Base-by-base conservation (phyloP, 225 moss, liverwort and hornwort species). In the Polytrichum formosum region DNA sequence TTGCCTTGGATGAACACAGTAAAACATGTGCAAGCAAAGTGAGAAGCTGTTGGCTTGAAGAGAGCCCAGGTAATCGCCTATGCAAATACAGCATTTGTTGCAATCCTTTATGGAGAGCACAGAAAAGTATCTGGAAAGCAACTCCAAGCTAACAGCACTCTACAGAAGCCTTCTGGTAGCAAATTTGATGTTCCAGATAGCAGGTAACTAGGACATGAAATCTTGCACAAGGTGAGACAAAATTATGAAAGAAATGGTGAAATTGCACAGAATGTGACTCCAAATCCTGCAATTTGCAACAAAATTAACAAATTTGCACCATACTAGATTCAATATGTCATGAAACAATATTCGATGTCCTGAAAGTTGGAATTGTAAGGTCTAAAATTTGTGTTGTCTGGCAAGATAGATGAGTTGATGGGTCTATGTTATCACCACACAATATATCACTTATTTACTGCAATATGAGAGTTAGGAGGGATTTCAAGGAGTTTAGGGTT, bases 21-120 rank as follows among this genome's bases (percentile, higher is more conserved):
- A 26, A 26, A 17, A 28, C 25, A 63, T 63, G 62, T 63, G 62
- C 21, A 17, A 16, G 62, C 62, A 23, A 63, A 63, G 26, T 17
- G 17, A 63, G 62, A 63, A 63, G 62, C 21, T 63, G 62, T 63
- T 22, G 62, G 62, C 9, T 23, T 63, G 62, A 63, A 28, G 26
- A 26, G 27, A 63, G 62, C 23, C 16, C 62, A 63, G 21, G 62
- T 22, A 22, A 63, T 28, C 21, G 23, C 23, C 62, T 5, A 63
- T 23, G 62, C 16, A 23, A 26, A 63, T 16, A 26, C 7, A 59
- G n/a, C 59, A 20, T 59, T 59, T 58, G 58, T 6, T 9, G 1
- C 33, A 7, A 7, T 23, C 21, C 6, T 19, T n/a, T n/a, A 22
- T 58, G 56, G 22, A 58, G 56, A 58, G 56, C 6, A 22, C n/a